Evolutionary conservation across 2,329 filamentous ascomycete species (phyloP), one percentile per base, ranked within the genome.

Genomic region (Fusarium sp.): DNA sequence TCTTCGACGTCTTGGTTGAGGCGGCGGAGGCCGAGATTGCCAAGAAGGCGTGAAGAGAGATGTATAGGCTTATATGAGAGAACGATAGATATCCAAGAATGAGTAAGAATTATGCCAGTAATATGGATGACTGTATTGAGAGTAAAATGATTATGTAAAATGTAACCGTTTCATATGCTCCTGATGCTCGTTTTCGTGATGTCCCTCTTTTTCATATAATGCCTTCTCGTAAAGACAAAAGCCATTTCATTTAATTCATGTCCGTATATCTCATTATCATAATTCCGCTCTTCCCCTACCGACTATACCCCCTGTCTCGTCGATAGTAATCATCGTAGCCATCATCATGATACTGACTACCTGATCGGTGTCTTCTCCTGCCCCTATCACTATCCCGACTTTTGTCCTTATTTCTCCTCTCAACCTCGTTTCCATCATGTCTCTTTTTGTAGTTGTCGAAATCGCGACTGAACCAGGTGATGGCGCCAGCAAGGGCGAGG

Each of bases 1-100:
- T 94, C 1, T 97, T 96, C 81, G 87, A 91, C 15, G 85, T 92
- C 55, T 76, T 97, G 36, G 88, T 94, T 3, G 79, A 83, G 65
- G 83, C 83, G 17, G 86, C 90, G 0, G 84, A 85, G 73, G 80
- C 87, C 15, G 51, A 69, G 34, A 57, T 72, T 44, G 56, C 47
- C 10, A 59, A 58, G 34, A 58, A 58, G 51, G 57, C 24, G 12
- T 51, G 39, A 39, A 44, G 28, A 43, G 9, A 43, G 7, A 15
- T 36, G 12, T 17, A 47, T 20, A 23, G 44, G 46, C 9, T n/a
- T 14, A 21, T 20, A 26, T 42, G n/a, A 57, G 14, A 26, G 17
- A 15, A 44, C 7, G 39, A 23, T 12, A 39, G 6, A 58, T 58
- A 38, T 51, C 5, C 7, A 24, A 23, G 23, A 51, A 42, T n/a